phyloP scores from a whole-genome alignment of 306 rosid genomes.

The Cajanus cajan region DNA sequence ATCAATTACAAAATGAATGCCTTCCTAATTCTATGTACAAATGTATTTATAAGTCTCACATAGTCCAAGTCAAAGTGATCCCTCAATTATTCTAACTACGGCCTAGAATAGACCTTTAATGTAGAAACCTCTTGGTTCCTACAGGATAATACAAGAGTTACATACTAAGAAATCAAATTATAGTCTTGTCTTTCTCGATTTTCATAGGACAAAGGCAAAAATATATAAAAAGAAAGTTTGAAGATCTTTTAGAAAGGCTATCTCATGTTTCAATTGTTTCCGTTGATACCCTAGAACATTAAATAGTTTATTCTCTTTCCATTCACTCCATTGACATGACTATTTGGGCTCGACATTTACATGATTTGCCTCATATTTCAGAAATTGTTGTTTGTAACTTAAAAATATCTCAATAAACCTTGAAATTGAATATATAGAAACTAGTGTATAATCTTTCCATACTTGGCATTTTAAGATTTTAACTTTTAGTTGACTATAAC shows the following conservation, averaged over 20 bases:
- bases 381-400: not conserved
- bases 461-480: too few species aligned
- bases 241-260: not conserved
- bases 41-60: too few species aligned
- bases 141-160: not conserved
- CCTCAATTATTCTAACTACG: too few species aligned
- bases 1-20: too few species aligned
- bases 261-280: not conserved
- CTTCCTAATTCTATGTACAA: too few species aligned
- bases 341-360: not conserved
- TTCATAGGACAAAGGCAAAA: not conserved
- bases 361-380: not conserved
- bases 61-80: too few species aligned
- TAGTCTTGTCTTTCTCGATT: not conserved
- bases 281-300: not conserved
- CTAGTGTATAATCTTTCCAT: not conserved
- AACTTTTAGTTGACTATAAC: too few species aligned
- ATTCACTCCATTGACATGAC: not conserved
- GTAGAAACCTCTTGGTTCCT: too few species aligned
- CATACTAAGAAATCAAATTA: not conserved
- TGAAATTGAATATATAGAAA: not conserved
- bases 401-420: not conserved
- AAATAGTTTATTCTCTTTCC: not conserved
- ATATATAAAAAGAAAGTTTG: not conserved
- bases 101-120: too few species aligned